Evolutionary conservation across 768 basidiomycete genomes (phyloP), one percentile per base, ranked within the genome.

Genomic region (Tylopilus sp.): DNA sequence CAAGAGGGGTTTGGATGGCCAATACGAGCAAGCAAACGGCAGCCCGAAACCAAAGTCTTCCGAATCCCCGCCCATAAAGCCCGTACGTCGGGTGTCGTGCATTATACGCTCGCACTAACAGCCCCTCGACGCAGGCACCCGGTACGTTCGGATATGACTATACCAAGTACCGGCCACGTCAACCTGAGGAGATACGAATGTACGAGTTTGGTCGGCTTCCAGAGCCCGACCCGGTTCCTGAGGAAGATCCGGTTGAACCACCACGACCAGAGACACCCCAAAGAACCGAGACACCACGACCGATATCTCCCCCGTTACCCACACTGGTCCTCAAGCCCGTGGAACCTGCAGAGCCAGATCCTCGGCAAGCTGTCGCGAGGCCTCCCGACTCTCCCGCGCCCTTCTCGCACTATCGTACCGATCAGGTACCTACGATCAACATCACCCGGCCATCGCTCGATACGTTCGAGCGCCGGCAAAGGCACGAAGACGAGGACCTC

Each of bases 121-220:
- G 14, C 16, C 21, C 49, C 19, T 52, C 53, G 43, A 7, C 42
- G 25, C 53, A 89, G 89, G 87, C 88, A 17, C 87, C 90, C 10
- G 89, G 89, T 19, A 91, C 88, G 40, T 92, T 92, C 67, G 89
- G 85, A 5, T 92, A 76, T 65, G 85, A 91, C 61, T 78, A 81
- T 50, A 74, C 84, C 8, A 92, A 91, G 69, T 84, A 85, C 61
- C 81, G 83, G 9, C 72, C 74, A 55, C 76, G 72, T 43, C 63
- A 52, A 21, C 72, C 71, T 28, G 70, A 70, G 48, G 76, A 78
- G 63, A 83, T 86, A 45, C 77, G 76, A 19, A 81, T 87, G 83
- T 77, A 81, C 61, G 87, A 89, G 57, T 85, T 89, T 62, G 86
- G 85, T 19, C 58, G 62, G 24, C 73, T 68, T 33, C 73, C 72